Percentiles rank a stretch among this genome's conserved stretches.
Evolutionary conservation across 352 stramenopile species (phyloP).

Genomic region (Globisporangium abappressorium): DNA sequence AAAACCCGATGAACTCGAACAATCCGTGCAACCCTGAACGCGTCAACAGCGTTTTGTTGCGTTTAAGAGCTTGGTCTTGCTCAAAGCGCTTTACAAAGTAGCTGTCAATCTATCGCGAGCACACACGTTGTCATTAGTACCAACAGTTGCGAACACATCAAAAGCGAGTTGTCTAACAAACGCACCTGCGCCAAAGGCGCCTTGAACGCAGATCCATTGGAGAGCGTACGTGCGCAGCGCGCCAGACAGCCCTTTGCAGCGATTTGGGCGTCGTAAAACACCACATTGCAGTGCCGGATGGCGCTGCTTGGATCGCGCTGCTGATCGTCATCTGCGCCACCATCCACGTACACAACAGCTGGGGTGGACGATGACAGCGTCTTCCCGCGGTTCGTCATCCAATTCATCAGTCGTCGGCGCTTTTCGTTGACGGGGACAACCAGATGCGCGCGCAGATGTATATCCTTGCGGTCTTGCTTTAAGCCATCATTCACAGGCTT

Average conservation of each 20-base stretch:
- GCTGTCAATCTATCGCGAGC: conserved; percentile 2
- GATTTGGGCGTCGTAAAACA: conserved; percentile 26
- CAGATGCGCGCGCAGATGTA: background rate
- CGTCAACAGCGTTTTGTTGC: background rate
- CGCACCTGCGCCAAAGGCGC: conserved; percentile 7
- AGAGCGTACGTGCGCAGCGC: conserved; percentile 12
- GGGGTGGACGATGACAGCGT: background rate
- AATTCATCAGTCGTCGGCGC: background rate
- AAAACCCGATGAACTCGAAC: conserved; percentile 19
- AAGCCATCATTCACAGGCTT: background rate
- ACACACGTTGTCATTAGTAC: background rate
- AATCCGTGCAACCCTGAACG: background rate
- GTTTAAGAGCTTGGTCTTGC: background rate
- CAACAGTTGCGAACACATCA: background rate
- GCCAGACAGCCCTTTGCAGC: conserved; percentile 10
- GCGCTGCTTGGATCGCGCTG: background rate
- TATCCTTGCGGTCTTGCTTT: background rate
- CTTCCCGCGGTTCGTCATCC: background rate
- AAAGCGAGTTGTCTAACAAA: background rate
- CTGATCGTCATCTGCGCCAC: background rate
- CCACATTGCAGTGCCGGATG: conserved; percentile 18
- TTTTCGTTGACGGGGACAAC: background rate
- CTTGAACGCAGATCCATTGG: conserved; percentile 9
- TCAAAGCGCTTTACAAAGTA: conserved; percentile 11
- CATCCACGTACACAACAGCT: conserved; percentile 2